Base-by-base conservation (phyloP, 257 asterid species). In the Solanum stenotomum region DNA sequence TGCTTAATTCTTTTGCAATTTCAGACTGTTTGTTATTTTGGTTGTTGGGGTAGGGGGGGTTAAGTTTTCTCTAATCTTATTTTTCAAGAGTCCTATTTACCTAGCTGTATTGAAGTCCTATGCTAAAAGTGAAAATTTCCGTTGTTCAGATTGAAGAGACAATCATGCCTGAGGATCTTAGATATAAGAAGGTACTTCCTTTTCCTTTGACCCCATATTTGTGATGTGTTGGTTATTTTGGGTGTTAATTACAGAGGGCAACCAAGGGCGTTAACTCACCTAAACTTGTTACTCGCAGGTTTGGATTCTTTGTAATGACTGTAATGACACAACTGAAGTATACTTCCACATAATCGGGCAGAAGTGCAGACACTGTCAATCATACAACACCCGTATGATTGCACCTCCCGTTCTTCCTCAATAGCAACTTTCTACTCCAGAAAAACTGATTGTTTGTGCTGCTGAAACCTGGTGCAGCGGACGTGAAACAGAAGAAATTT, bases 251-350 rank as follows among this genome's bases (percentile, higher is more conserved):
- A 42, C 37, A 3, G 35, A 37, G 34, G 81, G 13, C 8, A 8
- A 8, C n/a, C 25, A 71, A 46, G 56, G 59, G 63, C 3, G n/a
- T 2, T 56, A 52, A 52, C 63, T 52, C 63, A 52, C 63, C 8
- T 56, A 18, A 18, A 74, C 15, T 46, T 81, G 49, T 33, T 76
- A 23, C 87, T 85, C 74, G 56, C 94, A 95, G 99, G 98, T 95
- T 40, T 97, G 99, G 99, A 94, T 97, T 89, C 91, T 97, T 18
- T 97, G 99, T 88, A 96, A 97, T 16, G 99, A 97, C 90, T 97
- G 99, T 93, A 94, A 95, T 27, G 98, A 94, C 86, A 94, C 99
- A 0, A 96, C 98, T 5, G 99, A 97, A 88, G 98, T 96, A 6
- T 94, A 89, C 90, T 97, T 95, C 95, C 98, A 97, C 87, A 93